Conservation (phyloP, 1,139 yeast genomes). For the Sugiyamaella sp. region DNA sequence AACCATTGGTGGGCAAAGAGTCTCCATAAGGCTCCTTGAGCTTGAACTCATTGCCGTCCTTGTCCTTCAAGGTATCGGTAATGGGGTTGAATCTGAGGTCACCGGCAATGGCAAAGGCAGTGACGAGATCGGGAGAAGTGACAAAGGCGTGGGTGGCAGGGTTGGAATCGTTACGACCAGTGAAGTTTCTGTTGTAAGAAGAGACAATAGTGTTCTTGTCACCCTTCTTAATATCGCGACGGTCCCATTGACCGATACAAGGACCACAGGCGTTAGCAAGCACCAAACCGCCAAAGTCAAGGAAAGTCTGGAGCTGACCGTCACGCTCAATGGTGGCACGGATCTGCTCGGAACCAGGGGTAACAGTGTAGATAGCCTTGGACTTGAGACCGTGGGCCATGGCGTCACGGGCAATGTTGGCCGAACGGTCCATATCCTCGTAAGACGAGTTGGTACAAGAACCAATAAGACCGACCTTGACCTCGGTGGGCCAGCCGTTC, state of each 20-base stretch:
- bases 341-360: slow-evolving; percentile 99
- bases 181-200: slow-evolving; percentile 98
- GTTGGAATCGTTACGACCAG: slow-evolving; percentile 98
- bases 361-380: slow-evolving; percentile 87
- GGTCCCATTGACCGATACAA: slow-evolving; percentile 99
- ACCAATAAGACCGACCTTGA: slow-evolving; percentile 95
- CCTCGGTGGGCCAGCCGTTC: slow-evolving; percentile 92
- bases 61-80: slow-evolving; percentile 91
- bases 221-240: slow-evolving; percentile 96
- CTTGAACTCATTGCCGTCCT: slow-evolving; percentile 94
- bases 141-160: slow-evolving; percentile 98
- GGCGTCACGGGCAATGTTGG: slow-evolving; percentile 91
- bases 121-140: slow-evolving; percentile 96
- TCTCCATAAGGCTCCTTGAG: slow-evolving; percentile 88
- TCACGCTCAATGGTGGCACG: slow-evolving; percentile 99
- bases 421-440: slow-evolving; percentile 98
- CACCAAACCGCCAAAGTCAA: slow-evolving; percentile 92
- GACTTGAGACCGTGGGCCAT: slow-evolving; percentile 87
- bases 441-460: slow-evolving; percentile 99
- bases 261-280: slow-evolving; percentile 99
- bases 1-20: slow-evolving; percentile 91
- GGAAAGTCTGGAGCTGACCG: slow-evolving; percentile 87
- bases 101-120: slow-evolving; percentile 96
- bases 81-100: slow-evolving; percentile 98
- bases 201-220: slow-evolving; percentile 98